Evolutionary conservation across 306 rosid genomes (phyloP), one percentile per base, ranked within the genome.

Genomic region (Ammopiptanthus mongolicus): DNA sequence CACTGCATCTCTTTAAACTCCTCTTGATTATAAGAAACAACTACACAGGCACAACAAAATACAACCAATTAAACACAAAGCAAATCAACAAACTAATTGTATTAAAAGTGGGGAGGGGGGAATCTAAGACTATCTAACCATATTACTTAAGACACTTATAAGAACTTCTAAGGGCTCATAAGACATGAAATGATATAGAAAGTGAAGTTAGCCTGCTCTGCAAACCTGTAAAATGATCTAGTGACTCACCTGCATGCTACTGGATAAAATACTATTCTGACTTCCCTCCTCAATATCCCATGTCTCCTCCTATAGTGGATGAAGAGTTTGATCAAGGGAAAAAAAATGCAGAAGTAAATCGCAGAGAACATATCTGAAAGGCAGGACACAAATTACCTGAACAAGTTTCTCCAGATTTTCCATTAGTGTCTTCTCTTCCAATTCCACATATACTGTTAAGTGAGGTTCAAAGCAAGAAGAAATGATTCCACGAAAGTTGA

Each of bases 401-500:
- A 95, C 91, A 81, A 95, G 98, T 83, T 95, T 95, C 83, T 95
- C 99, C 67, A 95, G 83, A 80, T 83, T 86, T 85, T 95, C 99
- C 99, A 95, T 90, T 29, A 95, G 84, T 41, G 99, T 92, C 84
- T 89, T 95, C 92, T 95, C 99, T 87, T 95, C 99, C 77, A 92
- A 84, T 83, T 95, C 99, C 70, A 93, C 78, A 78, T 92, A 95
- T 15, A 90, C 92, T 23, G 83, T 86, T 88, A 95, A 87, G 89
- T 95, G 99, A 79, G 96, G 97, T 81, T 95, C 99, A 83, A 95
- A 95, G 90, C 97, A 92, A 81, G 99, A 95, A 77, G 99, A 95
- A 84, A 95, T 84, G 77, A 95, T 95, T 78, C 99, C 99, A 51
- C 97, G 97, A 73, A 95, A 95, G 88, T 95, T 95, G 90, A 95